Base-by-base conservation (phyloP, 129 eudicot species). In the Artemisia annua region DNA sequence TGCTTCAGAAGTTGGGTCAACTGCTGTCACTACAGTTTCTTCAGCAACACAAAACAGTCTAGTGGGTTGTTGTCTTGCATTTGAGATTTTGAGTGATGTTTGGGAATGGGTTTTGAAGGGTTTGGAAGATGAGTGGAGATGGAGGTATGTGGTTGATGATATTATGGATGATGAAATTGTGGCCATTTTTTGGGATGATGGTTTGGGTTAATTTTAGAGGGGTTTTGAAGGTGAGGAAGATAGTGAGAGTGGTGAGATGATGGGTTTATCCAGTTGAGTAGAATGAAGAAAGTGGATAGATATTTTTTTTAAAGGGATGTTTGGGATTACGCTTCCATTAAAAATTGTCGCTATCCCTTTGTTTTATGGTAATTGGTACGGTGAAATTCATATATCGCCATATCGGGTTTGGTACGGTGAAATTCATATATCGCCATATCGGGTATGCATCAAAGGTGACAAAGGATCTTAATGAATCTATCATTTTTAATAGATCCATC, bases 1-100 rank as follows among this genome's bases (percentile, higher is more conserved):
- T 2, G 82, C 87, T 30, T 74, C 92, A 28, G 91, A 79, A 16
- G 96, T 75, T 1, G 88, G 86, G 84, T 86, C 97, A 44, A 69
- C 54, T 4, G 87, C 49, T 4, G 87, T 73, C 10, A 70, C 51
- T 15, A 72, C 88, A 28, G 71, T 84, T 66, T 87, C 97, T 48
- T 87, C 87, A 28, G 87, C 91, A 22, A 83, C 91, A 12, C 67
- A 81, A 11, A 79, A 49, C 14, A 85, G 82, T 50, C 59, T 67
- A 3, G 77, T 73, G 81, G 73, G 77, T 75, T 44, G 79, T 66
- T 76, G 77, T 66, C 79, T 71, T 17, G 69, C 72, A 48, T 73
- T 68, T 14, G 79, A 62, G 70, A 53, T 51, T n/a, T 39, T 39
- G 46, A 39, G 46, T 71, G 55, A 56, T 74, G 72, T 78, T 78